Base-by-base conservation (phyloP, 2,329 filamentous ascomycete species). In the Domatiomyces catenatus region DNA sequence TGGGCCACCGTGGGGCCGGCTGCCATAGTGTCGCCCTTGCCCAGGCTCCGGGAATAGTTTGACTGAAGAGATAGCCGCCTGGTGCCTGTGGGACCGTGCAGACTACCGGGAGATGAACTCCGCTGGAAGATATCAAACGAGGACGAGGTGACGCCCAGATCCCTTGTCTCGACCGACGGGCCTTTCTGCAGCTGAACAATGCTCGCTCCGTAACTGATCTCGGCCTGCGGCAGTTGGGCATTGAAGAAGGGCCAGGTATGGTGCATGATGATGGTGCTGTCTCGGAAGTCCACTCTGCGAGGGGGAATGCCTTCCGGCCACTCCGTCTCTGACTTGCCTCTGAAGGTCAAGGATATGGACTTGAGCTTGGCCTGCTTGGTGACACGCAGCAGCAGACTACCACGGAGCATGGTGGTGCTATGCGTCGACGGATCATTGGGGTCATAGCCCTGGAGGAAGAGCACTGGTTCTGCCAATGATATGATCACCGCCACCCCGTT, bases 271-370 rank as follows among this genome's bases (percentile, higher is more conserved):
- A 81, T 86, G 58, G 92, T 84, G 55, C 86, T 84, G 63, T 96
- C 88, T 60, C 80, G 83, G 49, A 86, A 80, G 42, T 94, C 85
- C 1, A 83, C 76, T 66, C 94, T 94, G 51, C 83, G 76, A 0
- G 89, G 88, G 2, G 92, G 90, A 26, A 96, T 92, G 77, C 80
- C 87, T 70, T 96, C 92, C 15, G 92, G 90, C 92, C 92, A 98
- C 63, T 94, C 88, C 1, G 92, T 96, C 56, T 84, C 79, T 2
- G 88, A 86, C 63, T 81, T 83, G 26, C 90, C 92, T 42, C 82
- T 78, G 59, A 98, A 85, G 60, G 86, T 90, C 48, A 98, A 73
- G 5, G 84, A 88, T 20, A 98, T 78, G 3, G 86, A 83, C 71
- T 94, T 95, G 58, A 98, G 81, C 68, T 98, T 98, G 46, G 88